phyloP scores from a whole-genome alignment of 2,329 filamentous ascomycete species.

The Hymenoscyphus repandus region DNA sequence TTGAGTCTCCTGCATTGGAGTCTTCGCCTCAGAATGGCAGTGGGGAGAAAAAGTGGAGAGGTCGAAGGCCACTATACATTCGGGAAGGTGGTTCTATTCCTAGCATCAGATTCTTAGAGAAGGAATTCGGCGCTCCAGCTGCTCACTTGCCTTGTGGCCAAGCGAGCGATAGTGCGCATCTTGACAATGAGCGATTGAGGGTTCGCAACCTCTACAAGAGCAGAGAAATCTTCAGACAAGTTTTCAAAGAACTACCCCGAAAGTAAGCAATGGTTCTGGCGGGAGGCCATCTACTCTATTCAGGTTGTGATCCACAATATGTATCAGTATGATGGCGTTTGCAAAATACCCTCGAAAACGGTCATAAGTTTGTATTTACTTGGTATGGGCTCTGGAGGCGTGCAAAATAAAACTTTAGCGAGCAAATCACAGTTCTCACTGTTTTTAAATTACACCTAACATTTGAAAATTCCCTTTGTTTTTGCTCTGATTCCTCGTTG shows the following conservation, averaged over 20 bases:
- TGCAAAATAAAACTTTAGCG: too few relatives aligned
- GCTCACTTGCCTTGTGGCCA: constrained; percentile 93
- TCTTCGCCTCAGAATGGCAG: background rate
- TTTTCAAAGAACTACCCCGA: constrained; percentile 52
- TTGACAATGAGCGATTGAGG: constrained; percentile 91
- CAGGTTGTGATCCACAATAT: too few relatives aligned
- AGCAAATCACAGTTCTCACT: too few relatives aligned
- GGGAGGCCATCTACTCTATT: too few relatives aligned
- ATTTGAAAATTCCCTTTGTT: too few relatives aligned
- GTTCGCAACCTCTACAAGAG: constrained; percentile 86
- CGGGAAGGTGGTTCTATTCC: constrained; percentile 94
- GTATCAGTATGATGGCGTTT: too few relatives aligned
- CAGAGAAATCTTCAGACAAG: constrained; percentile 81
- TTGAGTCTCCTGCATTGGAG: constrained; percentile 28
- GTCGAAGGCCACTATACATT: constrained; percentile 76
- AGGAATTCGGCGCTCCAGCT: constrained; percentile 85
- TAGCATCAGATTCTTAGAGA: constrained; percentile 88
- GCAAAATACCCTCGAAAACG: too few relatives aligned
- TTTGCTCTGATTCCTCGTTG: too few relatives aligned
- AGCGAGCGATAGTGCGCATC: constrained; percentile 86
- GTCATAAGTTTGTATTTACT: too few relatives aligned
- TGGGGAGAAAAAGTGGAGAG: constrained; percentile 12
- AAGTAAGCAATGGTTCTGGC: constrained; percentile 19
- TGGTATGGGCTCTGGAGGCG: too few relatives aligned
- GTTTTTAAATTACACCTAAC: too few relatives aligned